Base-by-base conservation (phyloP, 1,284 basidiomycete genomes). In the Taiwanofungus camphoratus region DNA sequence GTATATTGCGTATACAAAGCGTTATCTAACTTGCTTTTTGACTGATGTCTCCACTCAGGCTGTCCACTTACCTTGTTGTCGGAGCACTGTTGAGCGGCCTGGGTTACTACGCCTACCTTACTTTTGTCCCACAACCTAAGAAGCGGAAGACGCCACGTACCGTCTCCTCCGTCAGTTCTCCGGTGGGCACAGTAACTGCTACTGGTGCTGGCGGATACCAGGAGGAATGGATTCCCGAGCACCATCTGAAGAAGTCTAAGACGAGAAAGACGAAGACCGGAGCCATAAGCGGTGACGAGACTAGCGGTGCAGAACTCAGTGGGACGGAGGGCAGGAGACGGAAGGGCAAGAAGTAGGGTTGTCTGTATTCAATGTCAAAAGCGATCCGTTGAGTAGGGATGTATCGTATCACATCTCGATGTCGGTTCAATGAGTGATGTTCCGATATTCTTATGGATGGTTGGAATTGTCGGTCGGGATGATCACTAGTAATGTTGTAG, bases 171-270 rank as follows among this genome's bases (percentile, higher is more conserved):
- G 68, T 77, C 46, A 79, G 77, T 46, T 68, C 77, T 8, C 76
- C 82, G n/a, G 71, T 75, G 24, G 71, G 74, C 34, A 65, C 74
- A 4, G 74, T 77, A 32, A 82, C 81, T n/a, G 79, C 78, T 41
- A 82, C 82, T 26, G 77, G 81, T 16, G 76, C 82, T 4, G 77
- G 79, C 45, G 82, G 79, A 39, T 92, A 92, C 55, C 80, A 91
- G 57, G 89, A 93, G 60, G 90, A 93, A 57, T 94, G 91, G 91
- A 93, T 94, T 56, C 91, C 91, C 13, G 84, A 82, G 53, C 84
- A 90, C 55, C 89, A 92, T 56, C 67, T 92, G 51, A 84, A 79
- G 68, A 86, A 87, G 64, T 50, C 67, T 27, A 85, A 79, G 63
- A 47, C 52, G 26, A 63, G 64, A 41, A 79, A 74, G 59, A 68